Percentiles rank a stretch among this genome's conserved stretches.
Conservation (phyloP, 805 yeast species). For the Wickerhamomyces sydowiorum region DNA sequence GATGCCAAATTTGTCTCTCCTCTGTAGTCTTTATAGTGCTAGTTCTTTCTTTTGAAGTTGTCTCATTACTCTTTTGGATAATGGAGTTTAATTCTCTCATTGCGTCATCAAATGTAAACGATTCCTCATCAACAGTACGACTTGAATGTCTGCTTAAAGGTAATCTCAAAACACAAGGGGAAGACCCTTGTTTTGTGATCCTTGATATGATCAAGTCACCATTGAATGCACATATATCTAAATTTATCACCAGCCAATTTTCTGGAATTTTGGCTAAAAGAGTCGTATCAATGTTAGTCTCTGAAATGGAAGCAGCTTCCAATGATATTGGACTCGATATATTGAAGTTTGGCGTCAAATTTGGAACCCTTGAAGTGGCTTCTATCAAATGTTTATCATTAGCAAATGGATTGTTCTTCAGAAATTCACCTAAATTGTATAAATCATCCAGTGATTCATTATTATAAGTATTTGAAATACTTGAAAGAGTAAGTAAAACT, state of each 20-base stretch:
- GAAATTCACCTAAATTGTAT: constrained; percentile 21
- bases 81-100: constrained; percentile 42
- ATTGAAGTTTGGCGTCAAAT: constrained; percentile 13
- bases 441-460: constrained; percentile 17
- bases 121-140: constrained; percentile 36
- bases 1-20: constrained; percentile 77
- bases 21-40: constrained; percentile 47
- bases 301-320: constrained; percentile 1
- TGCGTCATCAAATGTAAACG: constrained; percentile 40
- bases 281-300: constrained; percentile 3
- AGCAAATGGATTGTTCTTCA: constrained; percentile 20
- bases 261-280: constrained; percentile 28
- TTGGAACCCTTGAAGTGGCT: constrained; percentile 9
- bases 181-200: constrained; percentile 24
- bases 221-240: constrained; percentile 53
- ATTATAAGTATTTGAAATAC: constrained; percentile 15
- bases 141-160: constrained; percentile 50
- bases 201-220: constrained; percentile 55
- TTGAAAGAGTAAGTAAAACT: constrained; percentile 20
- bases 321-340: constrained; percentile 4
- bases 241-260: constrained; percentile 52
- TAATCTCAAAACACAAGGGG: constrained; percentile 47
- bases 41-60: constrained; percentile 52
- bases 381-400: constrained; percentile 21
- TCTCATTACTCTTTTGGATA: constrained; percentile 53